Percentiles rank a stretch among this genome's conserved stretches.
Conservation (phyloP, 208 protist species). For the Acanthamoeba culbertsoni region DNA sequence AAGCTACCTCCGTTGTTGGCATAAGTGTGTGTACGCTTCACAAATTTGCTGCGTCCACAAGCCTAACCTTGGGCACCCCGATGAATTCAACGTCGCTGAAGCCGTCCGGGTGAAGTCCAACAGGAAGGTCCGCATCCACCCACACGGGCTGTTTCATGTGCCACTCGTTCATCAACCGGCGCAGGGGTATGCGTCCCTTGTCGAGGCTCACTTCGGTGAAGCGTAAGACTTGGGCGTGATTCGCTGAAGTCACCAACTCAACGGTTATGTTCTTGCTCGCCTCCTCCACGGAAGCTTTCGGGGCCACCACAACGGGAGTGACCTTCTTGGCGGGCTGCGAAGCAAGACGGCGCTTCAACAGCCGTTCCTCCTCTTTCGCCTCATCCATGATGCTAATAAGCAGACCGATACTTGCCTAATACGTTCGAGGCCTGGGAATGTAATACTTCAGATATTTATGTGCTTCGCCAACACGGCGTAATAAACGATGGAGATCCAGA, state of each 20-base stretch:
- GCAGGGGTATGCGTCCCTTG: conserved; percentile 3
- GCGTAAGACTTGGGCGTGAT: conserved; percentile 20
- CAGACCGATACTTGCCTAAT: too few species aligned
- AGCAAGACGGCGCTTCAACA: neutral
- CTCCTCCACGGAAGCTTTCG: neutral
- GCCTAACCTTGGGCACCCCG: neutral
- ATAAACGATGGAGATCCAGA: neutral
- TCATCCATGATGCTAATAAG: neutral
- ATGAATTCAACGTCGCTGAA: conserved; percentile 3
- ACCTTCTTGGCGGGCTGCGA: neutral
- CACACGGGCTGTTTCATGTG: neutral
- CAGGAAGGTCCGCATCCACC: neutral
- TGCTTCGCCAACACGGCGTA: too few species aligned
- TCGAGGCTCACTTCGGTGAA: neutral
- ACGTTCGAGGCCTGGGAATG: too few species aligned
- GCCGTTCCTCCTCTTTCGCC: neutral
- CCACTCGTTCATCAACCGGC: neutral
- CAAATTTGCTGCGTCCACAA: neutral
- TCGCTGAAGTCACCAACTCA: neutral
- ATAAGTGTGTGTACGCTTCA: neutral
- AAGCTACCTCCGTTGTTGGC: too few species aligned
- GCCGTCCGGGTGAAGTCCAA: neutral
- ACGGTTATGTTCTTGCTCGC: neutral
- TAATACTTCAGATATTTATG: too few species aligned
- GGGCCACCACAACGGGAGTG: neutral